These are phyloP conservation scores for Podospora sp. DNA, from an alignment of 495 filamentous ascomycete genomes.

Conservation along the genomic window DNA sequence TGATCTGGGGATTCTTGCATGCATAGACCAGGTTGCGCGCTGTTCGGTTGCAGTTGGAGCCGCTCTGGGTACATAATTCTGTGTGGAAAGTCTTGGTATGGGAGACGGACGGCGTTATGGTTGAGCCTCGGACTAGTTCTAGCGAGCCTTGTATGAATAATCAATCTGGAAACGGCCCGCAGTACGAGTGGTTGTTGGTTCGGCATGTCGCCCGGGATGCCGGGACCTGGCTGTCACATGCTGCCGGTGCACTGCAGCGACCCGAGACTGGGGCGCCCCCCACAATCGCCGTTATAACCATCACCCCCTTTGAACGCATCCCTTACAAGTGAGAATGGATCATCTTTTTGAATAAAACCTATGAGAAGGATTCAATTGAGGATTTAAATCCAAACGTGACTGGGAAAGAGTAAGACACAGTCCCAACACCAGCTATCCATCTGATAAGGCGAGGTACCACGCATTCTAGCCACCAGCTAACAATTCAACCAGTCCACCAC, in stretches of 20 bases:
- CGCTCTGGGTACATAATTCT: neutral
- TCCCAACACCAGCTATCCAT: neutral
- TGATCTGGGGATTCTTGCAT: neutral
- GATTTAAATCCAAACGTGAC: neutral
- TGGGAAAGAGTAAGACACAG: neutral
- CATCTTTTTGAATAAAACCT: neutral
- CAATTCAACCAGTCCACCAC: neutral
- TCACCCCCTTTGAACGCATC: neutral
- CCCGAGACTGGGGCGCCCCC: neutral
- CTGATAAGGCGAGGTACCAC: neutral
- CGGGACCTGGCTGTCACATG: neutral
- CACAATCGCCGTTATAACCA: neutral
- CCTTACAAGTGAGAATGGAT: neutral
- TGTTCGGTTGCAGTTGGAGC: neutral
- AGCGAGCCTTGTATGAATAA: neutral
- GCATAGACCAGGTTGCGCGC: neutral
- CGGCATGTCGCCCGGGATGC: neutral
- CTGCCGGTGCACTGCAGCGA: neutral
- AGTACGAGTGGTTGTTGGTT: neutral
- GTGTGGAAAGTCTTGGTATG: neutral
- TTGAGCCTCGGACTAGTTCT: slow-evolving; percentile 1
- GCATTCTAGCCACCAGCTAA: neutral
- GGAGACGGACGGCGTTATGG: neutral
- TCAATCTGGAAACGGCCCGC: neutral
- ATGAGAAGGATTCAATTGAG: neutral